Conservation (phyloP, 2,329 filamentous ascomycete genomes). For the Diaporthe ilicicola region DNA sequence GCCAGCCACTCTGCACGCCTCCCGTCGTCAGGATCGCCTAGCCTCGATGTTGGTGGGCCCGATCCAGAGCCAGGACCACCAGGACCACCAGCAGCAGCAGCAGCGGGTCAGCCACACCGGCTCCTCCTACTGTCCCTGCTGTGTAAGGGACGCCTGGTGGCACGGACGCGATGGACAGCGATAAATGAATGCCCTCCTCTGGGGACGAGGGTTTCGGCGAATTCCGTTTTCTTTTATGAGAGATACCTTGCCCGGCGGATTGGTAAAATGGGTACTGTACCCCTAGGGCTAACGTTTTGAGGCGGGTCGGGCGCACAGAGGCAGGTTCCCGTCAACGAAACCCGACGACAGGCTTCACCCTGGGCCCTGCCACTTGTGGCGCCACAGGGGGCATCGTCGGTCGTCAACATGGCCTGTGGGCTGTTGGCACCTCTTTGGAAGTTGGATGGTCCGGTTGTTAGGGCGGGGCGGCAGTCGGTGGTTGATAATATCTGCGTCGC, state of each 20-base stretch:
- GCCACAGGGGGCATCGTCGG: neutral
- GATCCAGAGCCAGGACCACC: neutral
- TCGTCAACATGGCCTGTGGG: neutral
- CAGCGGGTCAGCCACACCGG: conserved; percentile 9
- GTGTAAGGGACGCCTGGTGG: neutral
- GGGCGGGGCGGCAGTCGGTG: neutral
- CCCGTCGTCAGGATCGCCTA: neutral
- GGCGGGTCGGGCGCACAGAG: neutral
- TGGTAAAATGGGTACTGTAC: conserved; percentile 32
- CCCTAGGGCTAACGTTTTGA: conserved; percentile 18
- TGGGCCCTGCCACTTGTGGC: neutral
- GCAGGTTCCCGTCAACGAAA: neutral
- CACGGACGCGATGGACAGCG: neutral
- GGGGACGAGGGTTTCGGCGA: conserved; percentile 23
- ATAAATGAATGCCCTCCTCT: neutral
- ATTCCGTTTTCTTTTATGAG: conserved; percentile 11
- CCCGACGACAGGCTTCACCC: neutral
- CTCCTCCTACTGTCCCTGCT: neutral
- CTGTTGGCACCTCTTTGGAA: neutral
- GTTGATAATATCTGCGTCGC: neutral
- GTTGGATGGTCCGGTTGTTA: neutral
- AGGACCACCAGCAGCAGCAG: neutral
- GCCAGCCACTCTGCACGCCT: neutral
- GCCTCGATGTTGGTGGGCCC: neutral
- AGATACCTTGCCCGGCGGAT: conserved; percentile 1